Conservation (phyloP, 1,284 basidiomycete genomes). For the Chalciporus sp. region DNA sequence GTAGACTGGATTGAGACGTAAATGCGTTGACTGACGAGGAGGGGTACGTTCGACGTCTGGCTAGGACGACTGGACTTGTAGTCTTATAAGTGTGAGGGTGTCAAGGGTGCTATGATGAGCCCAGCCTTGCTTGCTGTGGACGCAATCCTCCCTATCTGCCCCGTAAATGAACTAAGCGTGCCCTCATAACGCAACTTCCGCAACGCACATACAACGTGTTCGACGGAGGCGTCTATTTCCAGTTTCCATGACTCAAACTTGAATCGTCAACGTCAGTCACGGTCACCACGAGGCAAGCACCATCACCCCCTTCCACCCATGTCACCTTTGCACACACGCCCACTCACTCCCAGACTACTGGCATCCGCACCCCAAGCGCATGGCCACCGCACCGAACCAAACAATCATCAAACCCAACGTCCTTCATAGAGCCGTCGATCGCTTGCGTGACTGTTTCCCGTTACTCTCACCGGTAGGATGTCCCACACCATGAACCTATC, state of each 20-base stretch:
- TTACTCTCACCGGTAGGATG: too few species aligned
- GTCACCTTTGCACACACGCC: slow-evolving; percentile 16
- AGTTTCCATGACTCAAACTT: background rate
- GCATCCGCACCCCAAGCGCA: slow-evolving; percentile 26
- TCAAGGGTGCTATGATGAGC: too few species aligned
- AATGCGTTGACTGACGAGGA: background rate
- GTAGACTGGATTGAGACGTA: slow-evolving; percentile 9
- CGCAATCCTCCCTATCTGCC: too few species aligned
- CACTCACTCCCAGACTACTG: background rate
- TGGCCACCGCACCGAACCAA: slow-evolving; percentile 26
- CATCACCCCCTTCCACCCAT: too few species aligned
- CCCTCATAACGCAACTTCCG: background rate
- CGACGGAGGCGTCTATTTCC: slow-evolving; percentile 6
- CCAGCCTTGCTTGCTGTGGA: too few species aligned
- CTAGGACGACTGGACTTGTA: background rate
- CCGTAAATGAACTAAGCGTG: slow-evolving; percentile 31
- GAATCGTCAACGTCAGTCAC: background rate
- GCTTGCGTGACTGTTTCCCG: background rate
- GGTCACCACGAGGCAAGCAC: slow-evolving; percentile 23
- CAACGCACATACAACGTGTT: slow-evolving; percentile 26
- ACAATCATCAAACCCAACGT: slow-evolving; percentile 6
- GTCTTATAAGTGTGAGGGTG: background rate
- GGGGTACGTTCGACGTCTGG: background rate
- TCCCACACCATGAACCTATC: slow-evolving; percentile 31
- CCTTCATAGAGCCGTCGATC: slow-evolving; percentile 20